Percentiles rank a stretch among this genome's conserved stretches.
Conservation (phyloP, 768 basidiomycete species). For the Auriscalpium microsporum region DNA sequence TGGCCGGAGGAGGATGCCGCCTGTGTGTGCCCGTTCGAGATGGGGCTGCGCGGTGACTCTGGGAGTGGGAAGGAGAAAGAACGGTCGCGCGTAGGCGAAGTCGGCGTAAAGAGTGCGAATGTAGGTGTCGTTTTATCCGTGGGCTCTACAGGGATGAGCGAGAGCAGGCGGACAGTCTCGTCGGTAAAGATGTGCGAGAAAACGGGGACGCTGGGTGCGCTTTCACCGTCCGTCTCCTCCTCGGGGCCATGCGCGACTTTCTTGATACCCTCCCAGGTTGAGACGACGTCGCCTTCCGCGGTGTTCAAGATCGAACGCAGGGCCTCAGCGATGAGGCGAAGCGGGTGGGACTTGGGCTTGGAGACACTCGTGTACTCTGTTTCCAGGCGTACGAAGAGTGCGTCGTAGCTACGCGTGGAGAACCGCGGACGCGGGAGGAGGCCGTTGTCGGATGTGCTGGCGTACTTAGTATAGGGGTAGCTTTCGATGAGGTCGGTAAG, state of each 20-base stretch:
- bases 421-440: constrained; percentile 59
- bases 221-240: background rate
- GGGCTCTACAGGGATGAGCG: constrained; percentile 40
- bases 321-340: constrained; percentile 55
- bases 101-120: constrained; percentile 25
- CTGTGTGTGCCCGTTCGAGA: background rate
- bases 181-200: constrained; percentile 55
- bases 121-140: constrained; percentile 19
- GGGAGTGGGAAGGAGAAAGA: constrained; percentile 5
- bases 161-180: constrained; percentile 49
- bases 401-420: constrained; percentile 55
- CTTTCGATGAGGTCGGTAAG: constrained; percentile 60
- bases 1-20: constrained; percentile 2
- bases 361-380: constrained; percentile 31
- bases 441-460: constrained; percentile 27
- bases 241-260: constrained; percentile 25
- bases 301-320: constrained; percentile 35
- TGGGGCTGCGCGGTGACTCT: constrained; percentile 2
- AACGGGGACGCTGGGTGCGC: constrained; percentile 30
- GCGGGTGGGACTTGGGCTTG: constrained; percentile 40
- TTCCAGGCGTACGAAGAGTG: constrained; percentile 60
- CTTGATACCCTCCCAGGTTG: constrained; percentile 51
- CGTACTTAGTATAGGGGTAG: constrained; percentile 51
- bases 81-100: constrained; percentile 22
- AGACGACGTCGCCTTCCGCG: constrained; percentile 26